phyloP scores from a whole-genome alignment of 2,329 filamentous ascomycete genomes.

The Didymosphaeria variabile region DNA sequence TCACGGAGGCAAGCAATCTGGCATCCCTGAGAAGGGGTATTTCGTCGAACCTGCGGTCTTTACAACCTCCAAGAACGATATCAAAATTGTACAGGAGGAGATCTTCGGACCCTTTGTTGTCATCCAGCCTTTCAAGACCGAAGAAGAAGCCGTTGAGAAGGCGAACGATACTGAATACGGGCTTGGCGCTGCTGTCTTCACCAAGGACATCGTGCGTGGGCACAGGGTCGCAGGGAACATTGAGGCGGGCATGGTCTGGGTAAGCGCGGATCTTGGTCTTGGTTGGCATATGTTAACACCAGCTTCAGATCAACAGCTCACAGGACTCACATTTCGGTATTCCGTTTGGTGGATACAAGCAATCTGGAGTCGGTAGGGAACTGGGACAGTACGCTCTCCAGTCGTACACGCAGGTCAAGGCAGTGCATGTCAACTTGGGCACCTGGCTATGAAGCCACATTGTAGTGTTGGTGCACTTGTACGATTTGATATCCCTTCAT shows the following conservation, averaged over 20 bases:
- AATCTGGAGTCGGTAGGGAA: conserved; percentile 65
- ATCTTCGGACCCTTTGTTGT: conserved; percentile 68
- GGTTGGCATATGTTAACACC: neutral
- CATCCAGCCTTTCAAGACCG: conserved; percentile 62
- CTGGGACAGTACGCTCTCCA: conserved; percentile 25
- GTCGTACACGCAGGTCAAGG: conserved; percentile 7
- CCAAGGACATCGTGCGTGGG: conserved; percentile 56
- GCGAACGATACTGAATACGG: conserved; percentile 67
- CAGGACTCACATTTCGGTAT: conserved; percentile 50
- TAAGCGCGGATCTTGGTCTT: neutral
- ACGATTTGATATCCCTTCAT: neutral
- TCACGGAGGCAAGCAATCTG: conserved; percentile 66
- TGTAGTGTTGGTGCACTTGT: neutral
- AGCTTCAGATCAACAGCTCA: conserved; percentile 54
- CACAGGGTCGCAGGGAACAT: conserved; percentile 55
- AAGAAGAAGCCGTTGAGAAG: conserved; percentile 58
- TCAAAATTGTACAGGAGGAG: conserved; percentile 65
- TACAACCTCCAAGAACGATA: conserved; percentile 60
- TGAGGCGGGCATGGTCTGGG: conserved; percentile 60
- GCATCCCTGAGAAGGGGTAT: conserved; percentile 64
- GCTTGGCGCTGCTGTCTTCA: conserved; percentile 65
- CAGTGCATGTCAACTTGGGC: conserved; percentile 7
- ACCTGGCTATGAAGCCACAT: neutral
- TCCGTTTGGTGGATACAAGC: conserved; percentile 66
- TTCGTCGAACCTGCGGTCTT: conserved; percentile 67